These are phyloP conservation scores for Plenodomus tracheiphilus DNA, from an alignment of 2,329 filamentous ascomycete species.

Conservation along the genomic window DNA sequence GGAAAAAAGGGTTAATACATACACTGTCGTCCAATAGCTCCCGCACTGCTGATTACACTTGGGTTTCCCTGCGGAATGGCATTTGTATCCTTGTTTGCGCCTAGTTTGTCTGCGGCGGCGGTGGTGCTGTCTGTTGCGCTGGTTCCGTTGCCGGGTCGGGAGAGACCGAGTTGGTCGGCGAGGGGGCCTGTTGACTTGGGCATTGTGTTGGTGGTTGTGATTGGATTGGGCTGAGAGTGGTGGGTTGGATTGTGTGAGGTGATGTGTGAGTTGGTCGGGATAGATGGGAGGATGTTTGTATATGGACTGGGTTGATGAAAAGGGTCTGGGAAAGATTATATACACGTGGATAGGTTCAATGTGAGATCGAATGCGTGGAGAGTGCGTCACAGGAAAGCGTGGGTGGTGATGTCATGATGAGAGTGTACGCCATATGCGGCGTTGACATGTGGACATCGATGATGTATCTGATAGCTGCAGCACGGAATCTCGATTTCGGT, in stretches of 20 bases:
- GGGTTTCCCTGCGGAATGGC: constrained; percentile 38
- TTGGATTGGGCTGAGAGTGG: background rate
- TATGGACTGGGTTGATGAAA: background rate
- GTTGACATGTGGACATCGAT: constrained; percentile 6
- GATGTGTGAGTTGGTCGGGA: background rate
- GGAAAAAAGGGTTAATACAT: background rate
- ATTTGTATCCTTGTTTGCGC: constrained; percentile 35
- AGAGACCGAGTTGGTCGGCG: constrained; percentile 20
- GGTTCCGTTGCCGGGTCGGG: constrained; percentile 11
- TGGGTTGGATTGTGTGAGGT: background rate
- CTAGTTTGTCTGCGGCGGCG: constrained; percentile 30
- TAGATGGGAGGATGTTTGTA: background rate
- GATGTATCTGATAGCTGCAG: constrained; percentile 12
- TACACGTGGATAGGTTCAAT: constrained; percentile 2
- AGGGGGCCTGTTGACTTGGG: constrained; percentile 30
- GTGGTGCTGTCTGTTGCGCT: constrained; percentile 27
- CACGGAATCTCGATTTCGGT: constrained; percentile 3
- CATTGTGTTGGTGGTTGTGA: constrained; percentile 8
- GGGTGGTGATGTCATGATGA: constrained; percentile 25
- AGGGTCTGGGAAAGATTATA: background rate
- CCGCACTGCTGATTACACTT: constrained; percentile 53
- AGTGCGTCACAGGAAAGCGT: constrained; percentile 7
- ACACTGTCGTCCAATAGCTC: constrained; percentile 58
- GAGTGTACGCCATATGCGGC: constrained; percentile 1
- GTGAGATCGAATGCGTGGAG: background rate